These are phyloP conservation scores for Trichosporon ovoides DNA, from an alignment of 1,284 basidiomycete genomes.

Conservation along the genomic window DNA sequence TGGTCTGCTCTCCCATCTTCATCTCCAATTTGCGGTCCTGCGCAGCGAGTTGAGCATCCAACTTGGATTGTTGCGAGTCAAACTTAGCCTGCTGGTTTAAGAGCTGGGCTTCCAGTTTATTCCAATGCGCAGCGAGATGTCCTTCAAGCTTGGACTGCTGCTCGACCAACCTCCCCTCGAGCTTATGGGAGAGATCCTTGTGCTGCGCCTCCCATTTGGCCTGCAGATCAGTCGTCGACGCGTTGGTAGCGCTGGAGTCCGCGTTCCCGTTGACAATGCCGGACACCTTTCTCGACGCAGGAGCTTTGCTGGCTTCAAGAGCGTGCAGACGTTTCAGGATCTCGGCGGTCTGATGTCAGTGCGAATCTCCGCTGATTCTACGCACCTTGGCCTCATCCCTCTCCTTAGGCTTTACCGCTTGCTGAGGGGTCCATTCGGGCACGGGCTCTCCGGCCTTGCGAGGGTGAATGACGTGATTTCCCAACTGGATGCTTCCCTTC, in stretches of 20 bases:
- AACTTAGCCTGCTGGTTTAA: conserved; percentile 1
- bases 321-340: not conserved
- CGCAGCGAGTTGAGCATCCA: conserved; percentile 1
- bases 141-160: conserved; percentile 2
- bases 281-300: not conserved
- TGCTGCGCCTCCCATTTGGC: not conserved
- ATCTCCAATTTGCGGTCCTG: not conserved
- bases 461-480: conserved; percentile 2
- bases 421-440: conserved; percentile 2
- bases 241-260: not conserved
- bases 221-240: not conserved
- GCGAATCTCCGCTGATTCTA: too few relatives aligned
- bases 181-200: not conserved
- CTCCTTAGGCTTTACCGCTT: not conserved
- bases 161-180: not conserved
- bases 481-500: not conserved
- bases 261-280: not conserved
- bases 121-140: not conserved
- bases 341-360: not conserved
- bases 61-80: not conserved
- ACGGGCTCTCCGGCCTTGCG: conserved; percentile 1
- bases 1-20: conserved; percentile 2
- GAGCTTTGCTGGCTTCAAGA: not conserved
- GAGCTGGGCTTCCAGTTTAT: not conserved
- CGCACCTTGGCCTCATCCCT: not conserved